These are phyloP conservation scores for Morella rubra DNA, from an alignment of 306 rosid genomes.

Conservation along the genomic window DNA sequence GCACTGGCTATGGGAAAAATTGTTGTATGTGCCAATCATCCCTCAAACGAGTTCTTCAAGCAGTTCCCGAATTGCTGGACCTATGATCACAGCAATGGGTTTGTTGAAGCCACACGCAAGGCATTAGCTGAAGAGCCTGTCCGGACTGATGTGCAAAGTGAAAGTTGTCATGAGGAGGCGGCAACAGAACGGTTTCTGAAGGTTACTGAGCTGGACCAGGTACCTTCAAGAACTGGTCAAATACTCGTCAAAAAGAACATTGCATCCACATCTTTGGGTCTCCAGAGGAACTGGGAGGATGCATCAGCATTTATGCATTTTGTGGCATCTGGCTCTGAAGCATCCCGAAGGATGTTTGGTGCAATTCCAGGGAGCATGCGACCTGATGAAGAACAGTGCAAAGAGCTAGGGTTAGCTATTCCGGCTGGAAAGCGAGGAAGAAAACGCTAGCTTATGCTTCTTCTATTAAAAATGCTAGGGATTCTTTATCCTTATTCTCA, in stretches of 20 bases:
- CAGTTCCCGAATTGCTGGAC: slow-evolving; percentile 84
- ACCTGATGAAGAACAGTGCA: slow-evolving; percentile 73
- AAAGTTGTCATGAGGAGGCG: slow-evolving; percentile 87
- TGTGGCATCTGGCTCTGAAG: slow-evolving; percentile 70
- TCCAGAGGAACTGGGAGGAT: slow-evolving; percentile 45
- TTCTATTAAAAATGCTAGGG: not conserved
- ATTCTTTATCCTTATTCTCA: slow-evolving; percentile 1
- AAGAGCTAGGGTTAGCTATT: slow-evolving; percentile 66
- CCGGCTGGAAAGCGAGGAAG: slow-evolving; percentile 29
- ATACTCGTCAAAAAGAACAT: slow-evolving; percentile 39
- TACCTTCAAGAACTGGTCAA: slow-evolving; percentile 27
- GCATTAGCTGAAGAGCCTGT: slow-evolving; percentile 66
- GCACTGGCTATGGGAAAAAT: slow-evolving; percentile 96
- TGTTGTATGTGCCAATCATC: slow-evolving; percentile 79
- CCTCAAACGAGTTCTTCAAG: slow-evolving; percentile 95
- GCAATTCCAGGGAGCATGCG: slow-evolving; percentile 80
- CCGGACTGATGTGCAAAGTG: slow-evolving; percentile 61
- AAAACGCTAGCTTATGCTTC: slow-evolving; percentile 24
- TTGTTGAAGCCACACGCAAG: slow-evolving; percentile 54
- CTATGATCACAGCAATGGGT: slow-evolving; percentile 46
- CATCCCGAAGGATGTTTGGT: slow-evolving; percentile 73
- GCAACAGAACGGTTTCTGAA: slow-evolving; percentile 81
- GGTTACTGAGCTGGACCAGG: slow-evolving; percentile 53
- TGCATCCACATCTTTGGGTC: slow-evolving; percentile 49
- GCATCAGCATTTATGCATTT: slow-evolving; percentile 75